Conservation (phyloP, 1,139 yeast genomes). For the Diutina rugosa region DNA sequence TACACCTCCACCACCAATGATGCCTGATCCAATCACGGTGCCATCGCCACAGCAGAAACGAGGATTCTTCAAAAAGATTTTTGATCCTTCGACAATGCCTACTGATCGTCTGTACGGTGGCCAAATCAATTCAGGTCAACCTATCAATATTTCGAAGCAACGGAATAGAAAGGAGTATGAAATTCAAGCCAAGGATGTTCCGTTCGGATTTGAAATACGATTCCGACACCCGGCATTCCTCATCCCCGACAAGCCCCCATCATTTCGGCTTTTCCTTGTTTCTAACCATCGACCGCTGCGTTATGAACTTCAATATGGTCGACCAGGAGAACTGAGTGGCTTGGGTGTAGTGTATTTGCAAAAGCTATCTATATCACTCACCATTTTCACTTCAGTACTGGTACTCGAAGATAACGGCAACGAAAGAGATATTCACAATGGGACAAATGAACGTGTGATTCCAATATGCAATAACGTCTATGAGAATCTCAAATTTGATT, state of each 20-base stretch:
- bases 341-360: slow-evolving; percentile 34
- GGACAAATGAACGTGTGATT: slow-evolving; percentile 15
- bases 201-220: slow-evolving; percentile 33
- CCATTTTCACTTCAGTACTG: slow-evolving; percentile 18
- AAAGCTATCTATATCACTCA: slow-evolving; percentile 21
- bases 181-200: slow-evolving; percentile 19
- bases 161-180: neutral
- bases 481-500: slow-evolving; percentile 27
- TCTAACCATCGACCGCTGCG: slow-evolving; percentile 20
- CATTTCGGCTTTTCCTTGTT: slow-evolving; percentile 25
- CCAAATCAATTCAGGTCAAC: neutral
- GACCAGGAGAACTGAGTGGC: slow-evolving; percentile 31
- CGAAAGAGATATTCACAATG: slow-evolving; percentile 16
- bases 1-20: neutral
- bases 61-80: neutral
- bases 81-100: neutral
- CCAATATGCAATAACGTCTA: slow-evolving; percentile 19
- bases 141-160: neutral
- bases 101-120: neutral
- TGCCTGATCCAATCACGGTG: neutral
- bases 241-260: slow-evolving; percentile 27
- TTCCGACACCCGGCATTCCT: slow-evolving; percentile 33
- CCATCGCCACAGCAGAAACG: neutral
- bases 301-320: slow-evolving; percentile 24
- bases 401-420: slow-evolving; percentile 22